Base-by-base conservation (phyloP, 345 rosid genomes). In the Excoecaria cochinchinensis region DNA sequence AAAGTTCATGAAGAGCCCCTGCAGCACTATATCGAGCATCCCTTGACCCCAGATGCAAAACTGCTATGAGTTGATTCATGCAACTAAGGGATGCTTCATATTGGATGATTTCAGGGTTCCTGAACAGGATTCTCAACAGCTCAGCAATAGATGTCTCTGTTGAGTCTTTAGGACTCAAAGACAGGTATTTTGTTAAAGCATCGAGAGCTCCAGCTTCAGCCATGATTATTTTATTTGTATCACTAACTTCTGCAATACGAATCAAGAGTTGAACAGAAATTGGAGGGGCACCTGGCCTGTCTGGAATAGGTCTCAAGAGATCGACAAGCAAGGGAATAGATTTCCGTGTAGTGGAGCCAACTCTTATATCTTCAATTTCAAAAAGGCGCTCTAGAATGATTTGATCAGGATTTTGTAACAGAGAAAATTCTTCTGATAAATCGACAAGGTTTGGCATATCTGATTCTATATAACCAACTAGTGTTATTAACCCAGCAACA, bases 131-230 rank as follows among this genome's bases (percentile, higher is more conserved):
- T 66, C 94, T 85, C 72, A 94, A 80, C 67, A 94, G 78, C 75
- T 94, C 96, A 69, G 90, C 74, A 86, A 90, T 87, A 42, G 88
- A 67, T 67, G 87, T 89, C 84, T 92, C 98, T 7, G 90, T 90
- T 57, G 92, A 87, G 85, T 94, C 96, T 77, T 87, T 92, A 73
- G 97, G 93, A 83, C 94, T 86, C 81, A 83, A 82, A 63, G 98
- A 92, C 62, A 94, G 85, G 81, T 89, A 92, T 79, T 85, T 89
- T 6, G 97, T 84, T 64, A 94, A 82, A 68, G 97, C 96, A 82
- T 94, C 98, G 17, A 94, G 78, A 74, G 93, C 97, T 82, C 98
- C 98, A 79, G 93, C 90, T 85, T 94, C 98, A 70, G 88, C 94
- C 92, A 90, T 87, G 38, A 87, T 72, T 68, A 94, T 76, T 75